These are phyloP conservation scores for Yamadazyma aaseri DNA, from an alignment of 1,139 yeast species.

Conservation along the genomic window DNA sequence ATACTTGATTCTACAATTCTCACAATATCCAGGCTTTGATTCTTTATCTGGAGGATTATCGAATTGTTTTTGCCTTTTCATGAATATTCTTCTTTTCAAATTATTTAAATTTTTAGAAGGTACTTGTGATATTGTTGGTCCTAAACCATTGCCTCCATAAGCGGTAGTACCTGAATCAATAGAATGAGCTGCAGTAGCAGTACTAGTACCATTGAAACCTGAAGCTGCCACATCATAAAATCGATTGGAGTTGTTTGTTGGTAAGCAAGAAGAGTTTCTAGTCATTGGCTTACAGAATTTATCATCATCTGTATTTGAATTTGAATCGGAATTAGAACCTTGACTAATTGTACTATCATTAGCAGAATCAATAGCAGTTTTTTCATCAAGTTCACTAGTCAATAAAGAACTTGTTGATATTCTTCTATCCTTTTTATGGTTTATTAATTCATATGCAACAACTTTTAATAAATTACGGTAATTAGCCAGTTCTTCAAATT, in stretches of 20 bases:
- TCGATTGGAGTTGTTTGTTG: conserved; percentile 34
- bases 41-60: conserved; percentile 53
- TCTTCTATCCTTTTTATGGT: conserved; percentile 24
- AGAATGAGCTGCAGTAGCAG: conserved; percentile 38
- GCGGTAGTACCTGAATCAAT: conserved; percentile 37
- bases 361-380: conserved; percentile 6
- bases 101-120: conserved; percentile 65
- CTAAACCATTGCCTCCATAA: conserved; percentile 64
- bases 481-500: conserved; percentile 40
- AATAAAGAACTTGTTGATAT: conserved; percentile 12
- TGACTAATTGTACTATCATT: conserved; percentile 18
- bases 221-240: conserved; percentile 75
- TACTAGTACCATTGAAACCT: conserved; percentile 69
- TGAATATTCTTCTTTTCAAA: conserved; percentile 51
- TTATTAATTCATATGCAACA: conserved; percentile 35
- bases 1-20: conserved; percentile 86
- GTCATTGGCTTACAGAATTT: conserved; percentile 20
- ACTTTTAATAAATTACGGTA: conserved; percentile 38
- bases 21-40: conserved; percentile 75
- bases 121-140: conserved; percentile 65
- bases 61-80: conserved; percentile 36
- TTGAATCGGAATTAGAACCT: too few species aligned
- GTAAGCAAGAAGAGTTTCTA: conserved; percentile 33
- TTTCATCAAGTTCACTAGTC: conserved; percentile 8
- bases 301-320: conserved; percentile 12